These are phyloP conservation scores for Carallia pectinifolia DNA, from an alignment of 345 rosid genomes.

Conservation along the genomic window DNA sequence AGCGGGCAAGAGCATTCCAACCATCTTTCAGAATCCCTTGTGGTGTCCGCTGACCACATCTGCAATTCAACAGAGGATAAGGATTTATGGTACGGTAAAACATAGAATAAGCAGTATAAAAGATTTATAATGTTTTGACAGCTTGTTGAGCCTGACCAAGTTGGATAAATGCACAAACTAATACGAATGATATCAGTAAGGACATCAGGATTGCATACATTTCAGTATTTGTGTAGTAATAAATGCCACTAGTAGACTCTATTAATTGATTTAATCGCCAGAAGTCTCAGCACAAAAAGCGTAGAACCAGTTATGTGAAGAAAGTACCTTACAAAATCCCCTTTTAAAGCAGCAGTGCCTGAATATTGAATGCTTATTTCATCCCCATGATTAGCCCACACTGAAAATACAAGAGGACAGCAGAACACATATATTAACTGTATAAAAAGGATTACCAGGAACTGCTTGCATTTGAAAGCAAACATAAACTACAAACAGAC, in stretches of 20 bases:
- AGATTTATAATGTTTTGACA: not conserved
- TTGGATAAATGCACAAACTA: not conserved
- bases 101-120: not conserved
- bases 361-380: conserved; percentile 96
- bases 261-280: not conserved
- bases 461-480: not conserved
- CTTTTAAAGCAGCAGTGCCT: conserved; percentile 68
- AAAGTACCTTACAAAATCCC: conserved; percentile 33
- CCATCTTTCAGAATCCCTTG: conserved; percentile 87
- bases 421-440: conserved; percentile 4
- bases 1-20: conserved; percentile 78
- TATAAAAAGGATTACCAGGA: not conserved
- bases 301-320: not conserved
- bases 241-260: not conserved
- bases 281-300: not conserved
- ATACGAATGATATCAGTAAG: not conserved
- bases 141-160: not conserved
- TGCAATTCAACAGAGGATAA: conserved; percentile 29
- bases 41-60: conserved; percentile 81
- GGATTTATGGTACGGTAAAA: not conserved
- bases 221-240: conserved; percentile 4
- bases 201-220: conserved; percentile 4
- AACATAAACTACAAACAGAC: conserved; percentile 23
- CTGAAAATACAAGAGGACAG: conserved; percentile 38
- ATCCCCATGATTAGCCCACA: conserved; percentile 99